Conservation (phyloP, 1,139 yeast genomes). For the Wickerhamomyces sp. region DNA sequence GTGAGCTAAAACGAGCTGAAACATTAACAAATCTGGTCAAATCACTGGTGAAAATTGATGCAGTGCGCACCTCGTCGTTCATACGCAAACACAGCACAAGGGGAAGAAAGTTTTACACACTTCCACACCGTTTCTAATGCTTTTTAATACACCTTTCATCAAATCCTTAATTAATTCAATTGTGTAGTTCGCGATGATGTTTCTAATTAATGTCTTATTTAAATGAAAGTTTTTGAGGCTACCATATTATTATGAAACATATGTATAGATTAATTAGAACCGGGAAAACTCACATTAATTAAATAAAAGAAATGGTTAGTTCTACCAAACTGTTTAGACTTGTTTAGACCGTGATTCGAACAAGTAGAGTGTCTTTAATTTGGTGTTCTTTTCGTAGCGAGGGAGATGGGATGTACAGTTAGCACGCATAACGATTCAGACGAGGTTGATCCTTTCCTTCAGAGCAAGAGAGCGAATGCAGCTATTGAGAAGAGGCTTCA, state of each 20-base stretch:
- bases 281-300: no score
- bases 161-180: not conserved
- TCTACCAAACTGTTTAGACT: no score
- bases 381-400: not conserved
- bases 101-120: not conserved
- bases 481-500: conserved; percentile 64
- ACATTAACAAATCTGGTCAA: not conserved
- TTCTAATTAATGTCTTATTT: not conserved
- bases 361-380: not conserved
- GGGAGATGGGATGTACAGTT: conserved; percentile 41
- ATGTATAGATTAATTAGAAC: no score
- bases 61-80: not conserved
- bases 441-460: conserved; percentile 47
- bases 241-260: not conserved
- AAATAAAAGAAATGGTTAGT: no score
- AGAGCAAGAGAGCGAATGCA: conserved; percentile 51
- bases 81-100: not conserved
- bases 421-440: conserved; percentile 45
- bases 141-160: no score
- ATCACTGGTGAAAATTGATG: not conserved
- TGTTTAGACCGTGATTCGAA: not conserved
- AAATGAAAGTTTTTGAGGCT: conserved; percentile 6
- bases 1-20: not conserved
- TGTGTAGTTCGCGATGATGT: conserved; percentile 4
- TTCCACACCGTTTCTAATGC: no score